These are phyloP conservation scores for Hemileccinum rubropunctum DNA, from an alignment of 768 basidiomycete genomes.

Conservation along the genomic window DNA sequence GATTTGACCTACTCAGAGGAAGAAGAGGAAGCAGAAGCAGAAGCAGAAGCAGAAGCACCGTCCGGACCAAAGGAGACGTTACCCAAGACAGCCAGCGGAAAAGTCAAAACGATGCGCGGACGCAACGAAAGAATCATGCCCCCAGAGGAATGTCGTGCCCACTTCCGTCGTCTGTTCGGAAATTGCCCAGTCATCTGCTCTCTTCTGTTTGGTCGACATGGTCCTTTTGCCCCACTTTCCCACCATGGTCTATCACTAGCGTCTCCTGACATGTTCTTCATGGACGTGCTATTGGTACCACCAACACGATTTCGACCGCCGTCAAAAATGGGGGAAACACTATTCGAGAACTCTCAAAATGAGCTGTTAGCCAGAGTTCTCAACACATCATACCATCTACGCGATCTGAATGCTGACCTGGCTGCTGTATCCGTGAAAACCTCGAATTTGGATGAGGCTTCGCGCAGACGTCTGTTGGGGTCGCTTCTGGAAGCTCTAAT, in stretches of 20 bases:
- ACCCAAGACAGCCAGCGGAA: slow-evolving; percentile 74
- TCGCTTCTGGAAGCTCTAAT: slow-evolving; percentile 77
- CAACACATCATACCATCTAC: slow-evolving; percentile 72
- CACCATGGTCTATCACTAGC: slow-evolving; percentile 62
- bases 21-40: slow-evolving; percentile 49
- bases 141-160: slow-evolving; percentile 91
- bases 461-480: slow-evolving; percentile 57
- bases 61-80: slow-evolving; percentile 35
- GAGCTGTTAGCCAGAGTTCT: slow-evolving; percentile 81
- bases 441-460: slow-evolving; percentile 46
- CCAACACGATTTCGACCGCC: slow-evolving; percentile 97
- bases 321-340: slow-evolving; percentile 82
- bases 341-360: slow-evolving; percentile 97
- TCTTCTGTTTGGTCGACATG: slow-evolving; percentile 90
- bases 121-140: slow-evolving; percentile 89
- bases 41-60: slow-evolving; percentile 43
- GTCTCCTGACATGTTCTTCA: slow-evolving; percentile 95
- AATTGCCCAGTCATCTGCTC: slow-evolving; percentile 83
- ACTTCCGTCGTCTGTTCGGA: slow-evolving; percentile 82
- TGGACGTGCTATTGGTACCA: slow-evolving; percentile 87
- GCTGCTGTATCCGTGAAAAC: slow-evolving; percentile 59
- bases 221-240: slow-evolving; percentile 67
- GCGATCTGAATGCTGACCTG: slow-evolving; percentile 71
- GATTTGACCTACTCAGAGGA: slow-evolving; percentile 52
- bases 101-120: slow-evolving; percentile 70